Base-by-base conservation (phyloP, 2,329 filamentous ascomycete species). In the Pyrenochaeta sp. region DNA sequence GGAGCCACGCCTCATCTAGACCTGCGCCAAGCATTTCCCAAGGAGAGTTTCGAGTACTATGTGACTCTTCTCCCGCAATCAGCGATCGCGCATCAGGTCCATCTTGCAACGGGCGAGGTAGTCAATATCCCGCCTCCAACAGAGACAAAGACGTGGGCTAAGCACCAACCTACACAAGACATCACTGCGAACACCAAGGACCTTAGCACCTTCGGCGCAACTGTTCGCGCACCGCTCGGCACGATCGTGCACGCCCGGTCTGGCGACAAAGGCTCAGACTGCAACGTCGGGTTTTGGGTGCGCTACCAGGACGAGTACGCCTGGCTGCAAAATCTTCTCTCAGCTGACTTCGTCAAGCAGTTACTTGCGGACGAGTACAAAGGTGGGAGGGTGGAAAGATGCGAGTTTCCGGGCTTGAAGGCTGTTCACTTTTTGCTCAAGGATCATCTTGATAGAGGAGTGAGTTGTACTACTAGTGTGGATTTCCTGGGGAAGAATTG, bases 191-290 rank as follows among this genome's bases (percentile, higher is more conserved):
- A 70, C 54, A 57, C 58, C 3, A 52, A 45, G 1, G 39, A 56
- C 0, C 51, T 65, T 0, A 22, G 34, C 1, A 43, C 37, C 0
- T 68, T 69, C 22, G 64, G 65, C 13, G 61, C 66, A 1, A 78
- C 74, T 1, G 68, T 70, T 0, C 57, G 60, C n/a, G 69, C 76
- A 15, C 77, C 75, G 4, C 66, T 83, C 0, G 81, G 81, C 9
- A 78, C 79, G n/a, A 71, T 83, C 15, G 77, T 77, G 1, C 77
- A 82, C 15, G 81, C 76, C 0, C 68, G 82, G 39, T 81, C 81
- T 0, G 76, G 75, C 10, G 75, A 77, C 48, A 78, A 78, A 47
- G 75, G 73, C 13, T 72, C 69, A 13, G 70, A 78, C 43, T 72
- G 68, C 52, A 78, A 78, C 36, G 72, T 76, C 6, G 76, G 76